A percentile compares a stretch with the other conserved stretches of the same genome.
phyloP scores from a whole-genome alignment of 495 filamentous ascomycete genomes.

The Cryomyces minteri region DNA sequence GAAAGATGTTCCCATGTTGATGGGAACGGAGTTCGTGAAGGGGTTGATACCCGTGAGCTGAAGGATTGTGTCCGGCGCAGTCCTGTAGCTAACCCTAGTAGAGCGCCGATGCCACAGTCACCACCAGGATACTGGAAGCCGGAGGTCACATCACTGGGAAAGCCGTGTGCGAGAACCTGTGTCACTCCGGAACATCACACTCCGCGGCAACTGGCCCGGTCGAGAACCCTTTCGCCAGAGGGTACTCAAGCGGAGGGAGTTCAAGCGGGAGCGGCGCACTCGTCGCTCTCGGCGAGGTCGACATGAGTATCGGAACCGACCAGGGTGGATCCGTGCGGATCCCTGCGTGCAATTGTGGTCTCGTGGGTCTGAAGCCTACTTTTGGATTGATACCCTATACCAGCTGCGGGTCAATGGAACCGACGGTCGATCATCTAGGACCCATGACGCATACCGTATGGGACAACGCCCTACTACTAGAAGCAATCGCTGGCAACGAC shows the following conservation, averaged over 20 bases:
- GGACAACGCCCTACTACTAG: conserved; percentile 31
- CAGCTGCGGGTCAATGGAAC: conserved; percentile 15
- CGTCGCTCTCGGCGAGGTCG: conserved; percentile 29
- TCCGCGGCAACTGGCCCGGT: conserved; percentile 23
- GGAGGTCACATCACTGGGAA: conserved; percentile 19
- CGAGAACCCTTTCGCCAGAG: conserved; percentile 18
- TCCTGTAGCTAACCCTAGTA: neutral
- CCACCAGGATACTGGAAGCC: conserved; percentile 27
- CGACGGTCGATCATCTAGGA: conserved; percentile 18
- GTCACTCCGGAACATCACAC: conserved; percentile 17
- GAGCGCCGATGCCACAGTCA: conserved; percentile 22
- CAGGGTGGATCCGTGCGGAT: conserved; percentile 42
- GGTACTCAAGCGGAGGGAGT: conserved; percentile 34
- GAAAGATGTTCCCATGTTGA: conserved; percentile 12
- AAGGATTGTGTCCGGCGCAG: neutral
- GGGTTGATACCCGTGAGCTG: conserved; percentile 10
- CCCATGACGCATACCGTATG: conserved; percentile 27
- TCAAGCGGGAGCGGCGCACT: conserved; percentile 36
- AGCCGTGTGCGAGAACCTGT: conserved; percentile 25
- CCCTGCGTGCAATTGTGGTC: conserved; percentile 22
- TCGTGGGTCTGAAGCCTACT: conserved; percentile 23
- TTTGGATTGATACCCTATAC: conserved; percentile 21
- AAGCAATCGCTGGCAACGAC: conserved; percentile 35
- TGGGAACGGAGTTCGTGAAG: conserved; percentile 14
- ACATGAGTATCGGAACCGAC: conserved; percentile 39